Evolutionary conservation across 2,329 filamentous ascomycete genomes (phyloP), one percentile per base, ranked within the genome.

Genomic region (Xylaria digitata): DNA sequence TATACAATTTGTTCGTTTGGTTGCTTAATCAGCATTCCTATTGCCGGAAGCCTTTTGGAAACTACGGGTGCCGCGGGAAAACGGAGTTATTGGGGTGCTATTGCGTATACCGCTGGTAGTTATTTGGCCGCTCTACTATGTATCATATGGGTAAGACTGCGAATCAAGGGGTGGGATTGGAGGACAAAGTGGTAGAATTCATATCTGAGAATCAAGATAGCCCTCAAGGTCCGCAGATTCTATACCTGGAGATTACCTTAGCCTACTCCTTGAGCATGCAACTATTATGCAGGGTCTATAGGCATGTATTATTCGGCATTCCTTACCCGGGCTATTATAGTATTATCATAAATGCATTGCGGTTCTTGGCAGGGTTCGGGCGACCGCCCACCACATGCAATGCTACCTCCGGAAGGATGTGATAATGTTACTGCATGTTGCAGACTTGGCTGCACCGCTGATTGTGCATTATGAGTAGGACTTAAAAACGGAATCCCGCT

Each of bases 11-110:
- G 56, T 30, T 65, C 62, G 3, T 49, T 60, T 1, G 56, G 62
- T 13, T 65, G 62, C 30, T n/a, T 65, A 17, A 65, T 60, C 19
- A 65, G 62, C 23, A 60, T 65, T 9, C 62, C 62, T 9, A 65
- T 65, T 55, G 62, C 62, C 23, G 56, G 62, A 26, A 60, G 62
- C 45, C 62, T 65, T 19, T 37, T 65, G 19, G 56, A 61, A 37
- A 50, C 52, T 21, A 65, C 63, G 8, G 56, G 63, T 2, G 30
- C 23, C 26, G 34, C 26, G 2, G 63, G 56, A 17, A 65, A 65
- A 48, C n/a, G 49, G 40, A 42, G 26, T 8, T 65, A 55, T n/a
- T 60, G 56, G 63, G 62, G 56, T 15, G 63, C 56, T n/a, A 45
- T 65, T 7, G 63, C 50, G 26, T 61, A 65, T 40, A 65, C 63